Evolutionary conservation across 768 basidiomycete genomes (phyloP), one percentile per base, ranked within the genome.

Genomic region (Cyclocybe aegerita): DNA sequence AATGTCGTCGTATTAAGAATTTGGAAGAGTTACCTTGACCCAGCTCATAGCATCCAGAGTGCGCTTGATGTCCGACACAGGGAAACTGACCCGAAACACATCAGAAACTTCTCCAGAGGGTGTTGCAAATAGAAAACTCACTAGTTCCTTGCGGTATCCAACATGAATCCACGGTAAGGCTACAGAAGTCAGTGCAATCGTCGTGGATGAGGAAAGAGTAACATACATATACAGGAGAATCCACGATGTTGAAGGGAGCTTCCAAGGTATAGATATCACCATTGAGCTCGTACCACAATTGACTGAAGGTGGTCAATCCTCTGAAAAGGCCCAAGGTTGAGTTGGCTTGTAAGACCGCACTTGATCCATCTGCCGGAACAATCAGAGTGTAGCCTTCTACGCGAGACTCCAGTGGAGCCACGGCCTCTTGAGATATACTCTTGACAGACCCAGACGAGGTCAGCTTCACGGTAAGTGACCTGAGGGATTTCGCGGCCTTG

Each of bases 141-240:
- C 81, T 70, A 93, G 69, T 91, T 86, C 34, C 90, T 73, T 1
- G 89, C 73, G 1, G 91, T 93, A 61, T 93, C 91, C 17, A 93
- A 73, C 80, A 90, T 80, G 42, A 91, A 72, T 12, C 86, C 89
- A 31, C 91, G 83, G 63, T 85, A 88, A 0, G 83, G 82, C 85
- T 87, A 56, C 7, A 35, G 30, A 38, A 43, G 17, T 48, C 33
- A 40, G 17, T 8, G n/a, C 12, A 38, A 12, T 37, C 5, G 39
- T 29, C 12, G 9, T 30, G 15, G 30, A 34, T 8, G 36, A 9
- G n/a, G 38, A 9, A 9, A 43, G 34, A 41, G 42, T 9, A 30
- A 77, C 83, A 33, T 60, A 86, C 84, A 69, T 84, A 89, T 40
- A 79, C 80, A 16, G 88, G 87, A 9, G 75, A 62, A 63, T 90